Base-by-base conservation (phyloP, 768 basidiomycete species). In the Rhodotorula kratochvilovae region DNA sequence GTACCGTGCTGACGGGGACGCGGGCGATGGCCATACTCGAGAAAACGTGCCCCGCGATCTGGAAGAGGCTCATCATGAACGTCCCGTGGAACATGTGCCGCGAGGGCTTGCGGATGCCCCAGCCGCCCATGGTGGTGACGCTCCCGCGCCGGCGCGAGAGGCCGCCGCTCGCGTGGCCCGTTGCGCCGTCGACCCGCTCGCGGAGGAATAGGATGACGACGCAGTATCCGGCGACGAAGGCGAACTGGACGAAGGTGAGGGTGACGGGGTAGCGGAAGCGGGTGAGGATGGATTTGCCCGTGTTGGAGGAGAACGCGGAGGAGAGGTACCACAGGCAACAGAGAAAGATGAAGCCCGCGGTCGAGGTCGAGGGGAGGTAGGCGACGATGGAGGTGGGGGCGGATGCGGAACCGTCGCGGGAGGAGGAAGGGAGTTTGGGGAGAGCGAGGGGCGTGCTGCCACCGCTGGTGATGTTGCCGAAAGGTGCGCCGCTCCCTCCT, bases 21-120 rank as follows among this genome's bases (percentile, higher is more conserved):
- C 92, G 85, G 60, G 93, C 92, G 63, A 97, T 99, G 19, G 96
- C 96, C 82, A 99, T 89, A 76, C 92, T 95, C 27, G 93, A 93
- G 80, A 96, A 97, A 78, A 99, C 92, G 80, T 99, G 96, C 1
- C 96, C 96, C 13, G 89, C 92, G 45, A 99, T 94, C 81, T 99
- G 96, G 80, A 99, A 99, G 71, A 90, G 85, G 33, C 93, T 94
- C 95, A 98, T 98, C 2, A 94, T 92, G 36, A 96, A 79, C 5
- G 94, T 96, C 68, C 84, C 90, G 68, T 81, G 82, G 35, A 98
- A 76, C 72, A 96, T 91, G 17, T 86, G 84, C 74, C 79, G 83
- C 15, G 88, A 90, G 7, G 95, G 94, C 29, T 76, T 78, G 46
- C 91, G 61, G 36, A 79, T 73, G 3, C 78, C 78, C 79, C 71